A percentile compares a stretch with the other conserved stretches of the same genome.
Evolutionary conservation across 78 protist genomes (phyloP).

Genomic region (Thecamonas trahens): DNA sequence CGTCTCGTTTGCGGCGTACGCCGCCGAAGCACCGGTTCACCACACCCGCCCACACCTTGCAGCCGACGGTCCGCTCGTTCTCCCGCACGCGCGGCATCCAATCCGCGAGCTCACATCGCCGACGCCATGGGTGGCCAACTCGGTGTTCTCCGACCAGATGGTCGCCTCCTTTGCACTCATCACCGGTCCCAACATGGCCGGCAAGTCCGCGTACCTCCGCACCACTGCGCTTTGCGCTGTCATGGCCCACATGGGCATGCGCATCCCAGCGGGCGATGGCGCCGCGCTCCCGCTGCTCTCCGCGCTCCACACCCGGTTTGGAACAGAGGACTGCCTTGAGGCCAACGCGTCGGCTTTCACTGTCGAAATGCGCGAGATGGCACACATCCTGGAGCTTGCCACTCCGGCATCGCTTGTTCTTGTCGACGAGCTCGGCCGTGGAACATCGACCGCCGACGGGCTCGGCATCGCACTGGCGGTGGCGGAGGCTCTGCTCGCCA

Average conservation of each 20-base stretch:
- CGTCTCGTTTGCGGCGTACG: neutral
- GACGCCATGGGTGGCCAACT: neutral
- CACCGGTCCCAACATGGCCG: slow-evolving; percentile 47
- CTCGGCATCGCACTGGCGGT: slow-evolving; percentile 27
- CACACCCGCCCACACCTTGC: neutral
- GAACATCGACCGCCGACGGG: slow-evolving; percentile 51
- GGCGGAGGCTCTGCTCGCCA: neutral
- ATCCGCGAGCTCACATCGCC: neutral
- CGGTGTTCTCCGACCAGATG: neutral
- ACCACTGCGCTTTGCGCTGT: neutral
- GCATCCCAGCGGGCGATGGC: slow-evolving; percentile 22
- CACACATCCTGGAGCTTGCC: neutral
- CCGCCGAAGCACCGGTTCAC: too few species aligned
- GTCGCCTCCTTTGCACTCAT: slow-evolving; percentile 10
- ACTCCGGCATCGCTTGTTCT: slow-evolving; percentile 5
- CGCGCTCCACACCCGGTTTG: slow-evolving; percentile 22
- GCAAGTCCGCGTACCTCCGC: slow-evolving; percentile 30
- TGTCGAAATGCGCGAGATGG: slow-evolving; percentile 39
- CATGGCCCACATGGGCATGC: slow-evolving; percentile 36
- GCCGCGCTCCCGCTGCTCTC: slow-evolving; percentile 19
- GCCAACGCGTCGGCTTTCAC: slow-evolving; percentile 19
- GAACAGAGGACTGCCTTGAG: slow-evolving; percentile 19
- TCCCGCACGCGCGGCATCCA: slow-evolving; percentile 4
- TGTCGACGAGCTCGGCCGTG: slow-evolving; percentile 68
- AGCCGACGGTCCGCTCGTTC: neutral